phyloP scores from a whole-genome alignment of 345 rosid genomes.

The Euphorbia peplus region DNA sequence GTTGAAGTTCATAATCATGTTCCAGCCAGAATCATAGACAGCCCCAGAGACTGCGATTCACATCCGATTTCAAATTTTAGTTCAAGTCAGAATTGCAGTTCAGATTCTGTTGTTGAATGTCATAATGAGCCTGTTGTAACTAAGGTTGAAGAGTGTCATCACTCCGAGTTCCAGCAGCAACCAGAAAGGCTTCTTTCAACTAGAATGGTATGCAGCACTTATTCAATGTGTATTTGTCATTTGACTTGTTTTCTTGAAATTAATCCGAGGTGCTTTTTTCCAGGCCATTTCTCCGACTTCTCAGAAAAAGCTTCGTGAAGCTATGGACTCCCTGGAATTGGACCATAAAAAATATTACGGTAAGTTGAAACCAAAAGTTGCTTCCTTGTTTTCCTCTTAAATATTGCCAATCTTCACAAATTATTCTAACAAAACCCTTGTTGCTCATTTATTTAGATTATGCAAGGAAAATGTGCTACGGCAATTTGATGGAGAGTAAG shows the following conservation, averaged over 20 bases:
- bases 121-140: constrained; percentile 10
- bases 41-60: constrained; percentile 20
- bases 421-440: no score
- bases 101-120: constrained; percentile 22
- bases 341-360: constrained; percentile 42
- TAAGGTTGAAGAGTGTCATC: constrained; percentile 10
- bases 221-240: background rate
- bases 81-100: constrained; percentile 17
- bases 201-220: constrained; percentile 53
- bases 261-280: constrained; percentile 9
- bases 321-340: constrained; percentile 47
- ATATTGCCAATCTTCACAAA: background rate
- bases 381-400: background rate
- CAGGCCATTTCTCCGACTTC: constrained; percentile 84
- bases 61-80: constrained; percentile 22
- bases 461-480: constrained; percentile 49
- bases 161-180: constrained; percentile 30
- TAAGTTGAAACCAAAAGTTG: constrained; percentile 27
- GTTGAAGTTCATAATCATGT: constrained; percentile 25
- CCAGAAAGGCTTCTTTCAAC: constrained; percentile 59
- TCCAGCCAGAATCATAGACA: constrained; percentile 27
- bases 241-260: background rate
- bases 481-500: constrained; percentile 36
- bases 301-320: constrained; percentile 61
- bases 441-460: constrained; percentile 40